Conservation (phyloP, 495 filamentous ascomycete genomes). For the Tuber brumale region DNA sequence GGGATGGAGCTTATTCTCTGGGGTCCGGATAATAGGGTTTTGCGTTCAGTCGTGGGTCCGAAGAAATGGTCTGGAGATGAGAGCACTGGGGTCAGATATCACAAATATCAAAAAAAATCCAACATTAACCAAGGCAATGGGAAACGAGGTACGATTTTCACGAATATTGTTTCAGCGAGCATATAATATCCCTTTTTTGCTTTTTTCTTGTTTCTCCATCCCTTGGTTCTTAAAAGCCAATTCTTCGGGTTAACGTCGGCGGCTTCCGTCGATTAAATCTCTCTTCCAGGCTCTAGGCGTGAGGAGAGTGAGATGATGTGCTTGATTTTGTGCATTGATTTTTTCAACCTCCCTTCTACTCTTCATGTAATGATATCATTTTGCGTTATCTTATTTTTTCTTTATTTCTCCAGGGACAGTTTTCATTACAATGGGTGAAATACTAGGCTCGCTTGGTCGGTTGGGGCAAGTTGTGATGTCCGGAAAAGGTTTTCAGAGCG, state of each 20-base stretch:
- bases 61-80: background rate
- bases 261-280: background rate
- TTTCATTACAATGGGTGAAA: background rate
- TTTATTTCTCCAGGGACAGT: background rate
- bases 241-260: background rate
- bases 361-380: constrained; percentile 1
- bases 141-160: background rate
- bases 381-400: background rate
- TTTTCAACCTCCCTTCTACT: background rate
- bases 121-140: background rate
- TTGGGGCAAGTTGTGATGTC: background rate
- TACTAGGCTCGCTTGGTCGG: background rate
- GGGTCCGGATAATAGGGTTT: background rate
- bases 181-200: background rate
- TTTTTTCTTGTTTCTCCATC: background rate
- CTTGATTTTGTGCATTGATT: background rate
- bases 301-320: constrained; percentile 1
- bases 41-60: background rate
- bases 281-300: background rate
- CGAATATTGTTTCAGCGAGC: constrained; percentile 4
- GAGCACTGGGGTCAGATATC: background rate
- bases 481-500: background rate
- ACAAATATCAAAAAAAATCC: background rate
- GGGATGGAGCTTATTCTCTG: background rate
- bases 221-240: background rate